Evolutionary conservation across 768 basidiomycete species (phyloP).

Genomic region (Cyclocybe cylindracea): DNA sequence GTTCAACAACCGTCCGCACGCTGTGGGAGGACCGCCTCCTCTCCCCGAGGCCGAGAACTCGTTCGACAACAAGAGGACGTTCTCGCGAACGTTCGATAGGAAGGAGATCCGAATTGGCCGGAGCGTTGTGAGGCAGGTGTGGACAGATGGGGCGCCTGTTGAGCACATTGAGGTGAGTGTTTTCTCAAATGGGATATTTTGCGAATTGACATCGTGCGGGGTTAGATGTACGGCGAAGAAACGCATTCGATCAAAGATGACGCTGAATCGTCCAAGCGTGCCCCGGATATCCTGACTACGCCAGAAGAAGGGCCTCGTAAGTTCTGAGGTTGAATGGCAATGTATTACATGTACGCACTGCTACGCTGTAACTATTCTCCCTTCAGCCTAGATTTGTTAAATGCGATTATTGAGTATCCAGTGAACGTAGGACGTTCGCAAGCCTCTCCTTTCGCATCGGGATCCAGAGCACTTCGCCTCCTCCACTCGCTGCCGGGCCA

Average conservation of each 20-base stretch:
- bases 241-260: slow-evolving; percentile 11
- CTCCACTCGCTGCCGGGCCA: slow-evolving; percentile 40
- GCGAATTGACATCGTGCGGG: background rate
- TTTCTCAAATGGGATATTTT: background rate
- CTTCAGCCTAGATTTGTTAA: too few species aligned
- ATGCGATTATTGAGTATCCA: background rate
- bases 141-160: slow-evolving; percentile 22
- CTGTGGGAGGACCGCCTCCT: slow-evolving; percentile 22
- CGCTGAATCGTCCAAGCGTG: slow-evolving; percentile 3
- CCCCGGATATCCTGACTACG: slow-evolving; percentile 5
- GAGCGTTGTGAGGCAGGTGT: slow-evolving; percentile 25
- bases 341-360: background rate
- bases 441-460: slow-evolving; percentile 80
- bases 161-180: slow-evolving; percentile 12
- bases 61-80: slow-evolving; percentile 17
- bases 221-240: slow-evolving; percentile 5
- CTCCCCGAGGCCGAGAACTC: slow-evolving; percentile 18
- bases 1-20: slow-evolving; percentile 31
- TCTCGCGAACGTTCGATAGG: slow-evolving; percentile 11
- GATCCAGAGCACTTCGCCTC: slow-evolving; percentile 81
- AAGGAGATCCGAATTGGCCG: slow-evolving; percentile 24
- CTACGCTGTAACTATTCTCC: too few species aligned
- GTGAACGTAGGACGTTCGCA: slow-evolving; percentile 38
- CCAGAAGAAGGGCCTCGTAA: slow-evolving; percentile 2
- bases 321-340: background rate